Base-by-base conservation (phyloP, 768 basidiomycete species). In the Asterophora parasitica region DNA sequence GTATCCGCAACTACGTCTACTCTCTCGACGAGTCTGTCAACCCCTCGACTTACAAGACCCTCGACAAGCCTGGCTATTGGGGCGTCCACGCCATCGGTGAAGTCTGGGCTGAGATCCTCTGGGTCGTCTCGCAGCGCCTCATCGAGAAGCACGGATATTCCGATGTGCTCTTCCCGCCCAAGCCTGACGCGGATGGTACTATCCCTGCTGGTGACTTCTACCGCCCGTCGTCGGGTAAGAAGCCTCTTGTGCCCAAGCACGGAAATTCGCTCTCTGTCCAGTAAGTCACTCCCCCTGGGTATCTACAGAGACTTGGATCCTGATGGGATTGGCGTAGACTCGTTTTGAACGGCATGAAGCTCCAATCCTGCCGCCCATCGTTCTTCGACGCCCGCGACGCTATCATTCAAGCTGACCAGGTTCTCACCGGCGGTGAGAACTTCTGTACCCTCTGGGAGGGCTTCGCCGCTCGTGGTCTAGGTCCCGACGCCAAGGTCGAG, bases 11-110 rank as follows among this genome's bases (percentile, higher is more conserved):
- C 73, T 97, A 81, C 68, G 65, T 75, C 8, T 98, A 98, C 74
- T 92, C 91, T 32, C 58, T 81, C 52, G 78, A 89, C 67, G 65
- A 71, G 28, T 74, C 75, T 17, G 58, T 88, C 65, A 98, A 97
- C 72, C 95, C 92, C 0, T 89, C 88, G 44, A 86, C 82, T 0
- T 97, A 97, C 78, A 88, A 92, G 81, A 93, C 85, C 2, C 85
- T 99, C 16, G 91, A 98, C 73, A 87, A 87, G 66, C 83, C 85
- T 2, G 90, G 90, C 13, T 94, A 94, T 74, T 95, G 90, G 85
- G 90, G 92, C 30, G 92, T 94, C 7, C 87, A 88, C 58, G 86
- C 87, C 16, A 85, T 93, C 52, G 92, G 92, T 36, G 92, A 95
- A 67, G 94, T 98, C 44, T 97, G 94, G 93, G 94, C 93, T 4